These are phyloP conservation scores for Alloascoidea hylecoeti DNA, from an alignment of 805 yeast species.

Conservation along the genomic window DNA sequence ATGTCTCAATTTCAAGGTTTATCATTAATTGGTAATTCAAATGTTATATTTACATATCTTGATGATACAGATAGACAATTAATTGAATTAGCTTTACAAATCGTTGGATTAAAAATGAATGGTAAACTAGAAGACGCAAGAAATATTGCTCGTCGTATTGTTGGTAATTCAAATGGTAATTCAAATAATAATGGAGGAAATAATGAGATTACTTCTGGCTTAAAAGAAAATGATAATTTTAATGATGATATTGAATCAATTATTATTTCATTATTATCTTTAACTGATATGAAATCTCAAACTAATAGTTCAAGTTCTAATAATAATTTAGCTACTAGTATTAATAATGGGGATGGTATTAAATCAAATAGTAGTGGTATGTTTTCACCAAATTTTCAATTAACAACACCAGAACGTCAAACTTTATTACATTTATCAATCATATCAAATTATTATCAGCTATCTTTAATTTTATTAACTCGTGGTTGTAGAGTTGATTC, in stretches of 20 bases:
- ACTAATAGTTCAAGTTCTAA: too few relatives aligned
- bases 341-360: neutral
- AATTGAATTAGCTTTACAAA: constrained; percentile 89
- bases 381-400: constrained; percentile 61
- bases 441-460: constrained; percentile 49
- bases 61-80: constrained; percentile 94
- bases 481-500: constrained; percentile 54
- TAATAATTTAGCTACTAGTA: neutral
- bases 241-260: neutral
- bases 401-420: constrained; percentile 76
- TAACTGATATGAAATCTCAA: too few relatives aligned
- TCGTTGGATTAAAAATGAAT: constrained; percentile 93
- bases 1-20: too few relatives aligned
- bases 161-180: constrained; percentile 50
- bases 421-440: constrained; percentile 80
- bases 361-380: neutral
- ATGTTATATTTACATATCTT: constrained; percentile 80
- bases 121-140: constrained; percentile 92
- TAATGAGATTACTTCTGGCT: constrained; percentile 1
- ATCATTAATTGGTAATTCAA: too few relatives aligned
- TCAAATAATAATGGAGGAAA: neutral
- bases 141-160: constrained; percentile 83
- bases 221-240: constrained; percentile 9
- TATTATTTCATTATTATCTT: neutral
- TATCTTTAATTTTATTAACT: constrained; percentile 49